Base-by-base conservation (phyloP, 2,329 filamentous ascomycete genomes). In the Chrysoporthe puriensis region DNA sequence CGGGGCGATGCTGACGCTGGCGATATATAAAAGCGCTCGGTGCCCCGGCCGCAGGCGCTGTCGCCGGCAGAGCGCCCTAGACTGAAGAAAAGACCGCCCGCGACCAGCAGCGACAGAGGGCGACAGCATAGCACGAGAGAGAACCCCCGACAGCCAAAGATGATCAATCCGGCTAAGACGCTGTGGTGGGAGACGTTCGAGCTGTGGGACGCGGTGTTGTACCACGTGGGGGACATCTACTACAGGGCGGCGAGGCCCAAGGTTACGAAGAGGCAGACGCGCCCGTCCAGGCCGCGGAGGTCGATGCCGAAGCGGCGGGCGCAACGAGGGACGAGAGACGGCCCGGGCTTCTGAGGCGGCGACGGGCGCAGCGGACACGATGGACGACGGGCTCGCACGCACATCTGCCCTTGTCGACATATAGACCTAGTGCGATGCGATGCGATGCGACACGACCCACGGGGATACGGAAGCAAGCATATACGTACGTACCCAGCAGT, bases 141-240 rank as follows among this genome's bases (percentile, higher is more conserved):
- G 26, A 26, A 26, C 26, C 26, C 36, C 60, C 6, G 26, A 50
- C 1, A 21, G 3, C 18, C 18, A 32, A 67, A 36, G 4, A 67
- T 69, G 67, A 62, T 61, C 16, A 70, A 70, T 50, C 68, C 68
- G 6, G 68, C 48, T 7, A 70, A 65, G 58, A 69, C 63, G 66
- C 63, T 79, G 46, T 76, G 75, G 73, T 74, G 74, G 63, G 76
- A 73, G 70, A 78, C 77, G n/a, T 74, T 77, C 69, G 74, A 79
- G 66, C 61, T 77, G 32, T 81, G 79, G 79, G 79, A 81, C 32
- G 73, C 74, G 11, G 74, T 82, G n/a, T 74, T 80, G 48, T 77
- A 79, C 65, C 74, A 76, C 50, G 72, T 81, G 54, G 80, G 79
- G 57, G 78, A 74, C 66, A 72, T 74, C 58, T 80, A 80, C 72